Percentiles rank a stretch among this genome's conserved stretches.
These are phyloP conservation scores for Colletotrichum ledebouriae DNA, from an alignment of 2,329 filamentous ascomycete species.

Conservation along the genomic window DNA sequence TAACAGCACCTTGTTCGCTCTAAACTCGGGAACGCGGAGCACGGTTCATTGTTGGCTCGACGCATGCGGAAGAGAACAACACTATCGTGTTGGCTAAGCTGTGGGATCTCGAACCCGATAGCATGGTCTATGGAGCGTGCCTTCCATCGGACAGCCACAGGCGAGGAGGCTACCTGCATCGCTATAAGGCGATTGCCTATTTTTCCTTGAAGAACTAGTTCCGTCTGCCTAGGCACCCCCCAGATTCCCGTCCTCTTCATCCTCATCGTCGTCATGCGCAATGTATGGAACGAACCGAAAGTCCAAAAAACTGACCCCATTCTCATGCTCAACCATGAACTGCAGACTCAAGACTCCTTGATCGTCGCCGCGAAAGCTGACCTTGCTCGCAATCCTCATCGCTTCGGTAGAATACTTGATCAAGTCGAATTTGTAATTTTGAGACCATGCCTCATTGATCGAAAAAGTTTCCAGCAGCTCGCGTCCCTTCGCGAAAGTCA, in stretches of 20 bases:
- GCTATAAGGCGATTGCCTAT: not conserved
- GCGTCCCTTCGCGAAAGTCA: constrained; percentile 75
- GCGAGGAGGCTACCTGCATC: too few relatives aligned
- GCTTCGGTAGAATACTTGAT: constrained; percentile 88
- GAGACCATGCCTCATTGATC: constrained; percentile 70
- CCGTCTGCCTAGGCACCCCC: not conserved
- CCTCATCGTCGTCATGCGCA: constrained; percentile 69
- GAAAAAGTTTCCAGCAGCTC: constrained; percentile 82
- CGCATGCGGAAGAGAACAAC: constrained; percentile 28
- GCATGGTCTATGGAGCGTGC: not conserved
- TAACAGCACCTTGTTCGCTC: constrained; percentile 21
- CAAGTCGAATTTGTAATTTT: constrained; percentile 89
- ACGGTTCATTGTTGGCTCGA: constrained; percentile 22
- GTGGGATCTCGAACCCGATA: not conserved
- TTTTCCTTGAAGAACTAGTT: not conserved
- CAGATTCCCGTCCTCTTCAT: constrained; percentile 46
- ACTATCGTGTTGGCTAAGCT: constrained; percentile 6
- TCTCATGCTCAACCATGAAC: constrained; percentile 93
- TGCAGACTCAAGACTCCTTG: constrained; percentile 95
- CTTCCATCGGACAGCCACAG: too few relatives aligned
- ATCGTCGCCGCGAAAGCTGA: constrained; percentile 87
- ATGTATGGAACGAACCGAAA: constrained; percentile 84
- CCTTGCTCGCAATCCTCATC: constrained; percentile 94
- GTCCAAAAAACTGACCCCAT: constrained; percentile 80
- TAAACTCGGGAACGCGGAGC: constrained; percentile 32